These are phyloP conservation scores for Paralagenidium karlingii DNA, from an alignment of 352 stramenopile species.

Conservation along the genomic window DNA sequence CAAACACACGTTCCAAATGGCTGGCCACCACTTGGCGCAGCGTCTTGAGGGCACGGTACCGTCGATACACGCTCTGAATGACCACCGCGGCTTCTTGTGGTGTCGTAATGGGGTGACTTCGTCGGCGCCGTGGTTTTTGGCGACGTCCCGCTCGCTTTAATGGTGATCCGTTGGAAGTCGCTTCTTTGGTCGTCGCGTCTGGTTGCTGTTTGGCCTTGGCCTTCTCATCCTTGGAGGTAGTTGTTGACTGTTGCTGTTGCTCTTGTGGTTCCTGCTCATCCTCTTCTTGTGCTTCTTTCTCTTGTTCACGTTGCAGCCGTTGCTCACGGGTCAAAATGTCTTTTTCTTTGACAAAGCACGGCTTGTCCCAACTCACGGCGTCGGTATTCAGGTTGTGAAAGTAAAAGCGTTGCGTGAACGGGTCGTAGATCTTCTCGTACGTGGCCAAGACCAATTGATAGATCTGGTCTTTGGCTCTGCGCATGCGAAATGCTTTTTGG, in stretches of 20 bases:
- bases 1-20: conserved; percentile 62
- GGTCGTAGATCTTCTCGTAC: conserved; percentile 71
- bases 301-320: conserved; percentile 1
- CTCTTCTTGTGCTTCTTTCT: background rate
- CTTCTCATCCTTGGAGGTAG: background rate
- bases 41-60: conserved; percentile 26
- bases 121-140: conserved; percentile 10
- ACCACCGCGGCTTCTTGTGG: conserved; percentile 21
- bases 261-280: background rate
- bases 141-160: no score
- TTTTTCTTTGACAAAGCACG: conserved; percentile 22
- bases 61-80: conserved; percentile 26
- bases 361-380: conserved; percentile 49
- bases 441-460: conserved; percentile 23
- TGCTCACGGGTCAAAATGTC: conserved; percentile 26
- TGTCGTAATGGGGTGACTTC: conserved; percentile 31
- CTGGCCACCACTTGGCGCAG: conserved; percentile 22
- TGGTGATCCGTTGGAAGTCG: no score
- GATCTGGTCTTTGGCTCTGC: conserved; percentile 21
- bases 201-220: no score
- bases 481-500: conserved; percentile 33
- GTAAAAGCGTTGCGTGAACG: conserved; percentile 41
- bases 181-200: no score
- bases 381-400: conserved; percentile 71
- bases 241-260: background rate